A percentile compares a stretch with the other conserved stretches of the same genome.
Evolutionary conservation across 768 basidiomycete species (phyloP).

Genomic region (Tulasnella sp.): DNA sequence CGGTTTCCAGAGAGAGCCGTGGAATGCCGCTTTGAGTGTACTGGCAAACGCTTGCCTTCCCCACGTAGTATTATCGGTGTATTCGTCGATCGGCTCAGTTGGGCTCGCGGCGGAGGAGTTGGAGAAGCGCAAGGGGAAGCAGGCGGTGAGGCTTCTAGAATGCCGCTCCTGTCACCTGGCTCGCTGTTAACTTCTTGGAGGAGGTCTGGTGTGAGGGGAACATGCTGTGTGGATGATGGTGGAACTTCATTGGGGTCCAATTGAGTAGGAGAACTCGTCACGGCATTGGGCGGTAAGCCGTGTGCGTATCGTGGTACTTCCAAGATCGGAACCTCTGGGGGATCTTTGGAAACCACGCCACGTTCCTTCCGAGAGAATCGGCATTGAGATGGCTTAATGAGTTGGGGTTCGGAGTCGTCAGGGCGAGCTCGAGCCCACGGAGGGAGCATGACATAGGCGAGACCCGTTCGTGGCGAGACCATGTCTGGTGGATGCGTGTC

Average conservation of each 20-base stretch:
- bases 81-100: background rate
- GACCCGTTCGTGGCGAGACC: slow-evolving; percentile 20
- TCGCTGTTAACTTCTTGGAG: background rate
- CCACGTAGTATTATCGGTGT: slow-evolving; percentile 12
- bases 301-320: background rate
- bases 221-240: background rate
- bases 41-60: background rate
- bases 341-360: background rate
- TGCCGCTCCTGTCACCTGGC: background rate
- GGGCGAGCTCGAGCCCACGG: background rate
- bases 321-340: background rate
- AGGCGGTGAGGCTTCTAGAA: slow-evolving; percentile 6
- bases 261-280: background rate
- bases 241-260: background rate
- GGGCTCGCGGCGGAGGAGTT: slow-evolving; percentile 7
- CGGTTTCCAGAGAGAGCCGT: background rate
- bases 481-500: slow-evolving; percentile 27
- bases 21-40: slow-evolving; percentile 2
- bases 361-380: background rate
- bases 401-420: background rate
- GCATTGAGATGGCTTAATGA: background rate
- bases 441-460: slow-evolving; percentile 20
- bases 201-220: background rate
- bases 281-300: background rate
- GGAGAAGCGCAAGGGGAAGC: slow-evolving; percentile 1